Conservation (phyloP, 495 filamentous ascomycete species). For the Parathielavia hyrcaniae region DNA sequence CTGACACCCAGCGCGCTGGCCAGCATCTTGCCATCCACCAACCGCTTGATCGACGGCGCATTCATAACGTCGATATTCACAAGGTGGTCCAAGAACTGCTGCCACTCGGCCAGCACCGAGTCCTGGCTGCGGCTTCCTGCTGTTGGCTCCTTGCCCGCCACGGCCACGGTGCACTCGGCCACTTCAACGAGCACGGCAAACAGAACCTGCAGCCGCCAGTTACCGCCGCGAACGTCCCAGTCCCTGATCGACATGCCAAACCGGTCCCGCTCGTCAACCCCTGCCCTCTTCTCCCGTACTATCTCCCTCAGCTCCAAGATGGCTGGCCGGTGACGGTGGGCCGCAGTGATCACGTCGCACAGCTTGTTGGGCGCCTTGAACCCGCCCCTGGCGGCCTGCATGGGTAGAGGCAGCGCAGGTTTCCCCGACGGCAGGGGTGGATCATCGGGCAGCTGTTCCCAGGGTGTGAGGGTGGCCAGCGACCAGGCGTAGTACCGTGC, state of each 20-base stretch:
- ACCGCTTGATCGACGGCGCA: slow-evolving; percentile 47
- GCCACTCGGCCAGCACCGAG: slow-evolving; percentile 45
- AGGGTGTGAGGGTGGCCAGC: slow-evolving; percentile 68
- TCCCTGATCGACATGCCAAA: slow-evolving; percentile 72
- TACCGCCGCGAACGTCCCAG: slow-evolving; percentile 55
- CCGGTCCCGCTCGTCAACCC: slow-evolving; percentile 34
- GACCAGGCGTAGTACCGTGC: slow-evolving; percentile 68
- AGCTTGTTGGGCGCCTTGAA: slow-evolving; percentile 73
- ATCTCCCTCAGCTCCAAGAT: slow-evolving; percentile 56
- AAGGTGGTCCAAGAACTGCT: slow-evolving; percentile 51
- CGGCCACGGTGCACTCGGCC: slow-evolving; percentile 34
- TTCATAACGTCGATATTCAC: slow-evolving; percentile 47
- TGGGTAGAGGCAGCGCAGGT: slow-evolving; percentile 45
- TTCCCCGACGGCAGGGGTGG: slow-evolving; percentile 35
- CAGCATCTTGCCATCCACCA: slow-evolving; percentile 63
- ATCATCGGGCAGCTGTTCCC: slow-evolving; percentile 52
- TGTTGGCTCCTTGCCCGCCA: slow-evolving; percentile 6
- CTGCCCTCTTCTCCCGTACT: slow-evolving; percentile 36
- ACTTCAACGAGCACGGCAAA: slow-evolving; percentile 64
- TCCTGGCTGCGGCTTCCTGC: slow-evolving; percentile 6
- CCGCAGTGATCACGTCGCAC: slow-evolving; percentile 55
- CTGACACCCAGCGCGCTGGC: slow-evolving; percentile 52
- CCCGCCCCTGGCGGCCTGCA: slow-evolving; percentile 63
- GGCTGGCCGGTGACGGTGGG: slow-evolving; percentile 51
- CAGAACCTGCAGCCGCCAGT: slow-evolving; percentile 72